phyloP scores from a whole-genome alignment of 2,329 filamentous ascomycete genomes.

The Thielaviopsis punctulata region DNA sequence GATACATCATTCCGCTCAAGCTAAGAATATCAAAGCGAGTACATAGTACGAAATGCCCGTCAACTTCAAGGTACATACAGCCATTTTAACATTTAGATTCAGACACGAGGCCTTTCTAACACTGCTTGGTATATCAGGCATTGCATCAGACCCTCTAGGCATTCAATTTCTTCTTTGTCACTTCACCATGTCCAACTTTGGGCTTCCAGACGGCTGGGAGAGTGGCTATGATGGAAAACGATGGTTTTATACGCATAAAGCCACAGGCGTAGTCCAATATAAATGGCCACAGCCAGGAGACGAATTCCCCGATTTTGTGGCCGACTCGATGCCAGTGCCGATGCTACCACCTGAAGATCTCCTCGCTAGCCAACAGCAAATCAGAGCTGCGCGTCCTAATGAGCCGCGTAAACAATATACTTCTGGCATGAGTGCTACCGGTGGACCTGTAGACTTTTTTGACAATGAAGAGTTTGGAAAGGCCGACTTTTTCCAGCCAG shows the following conservation, averaged over 20 bases:
- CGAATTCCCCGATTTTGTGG: slow-evolving; percentile 37
- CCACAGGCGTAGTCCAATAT: slow-evolving; percentile 37
- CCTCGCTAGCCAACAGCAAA: slow-evolving; percentile 34
- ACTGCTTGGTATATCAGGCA: not conserved
- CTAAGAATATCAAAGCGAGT: no score
- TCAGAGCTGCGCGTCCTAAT: slow-evolving; percentile 17
- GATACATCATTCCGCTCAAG: not conserved
- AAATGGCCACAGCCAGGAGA: slow-evolving; percentile 40
- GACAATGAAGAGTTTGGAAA: slow-evolving; percentile 20
- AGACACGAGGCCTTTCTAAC: no score
- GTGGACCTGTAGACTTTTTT: slow-evolving; percentile 15
- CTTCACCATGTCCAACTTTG: slow-evolving; percentile 19
- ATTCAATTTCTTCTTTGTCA: slow-evolving; percentile 11
- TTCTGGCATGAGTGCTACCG: slow-evolving; percentile 13
- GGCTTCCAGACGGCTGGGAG: slow-evolving; percentile 37
- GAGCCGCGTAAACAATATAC: slow-evolving; percentile 4
- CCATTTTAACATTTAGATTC: no score
- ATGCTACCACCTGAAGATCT: slow-evolving; percentile 34
- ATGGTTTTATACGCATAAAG: slow-evolving; percentile 40
- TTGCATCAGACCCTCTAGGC: not conserved
- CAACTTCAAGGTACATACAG: no score
- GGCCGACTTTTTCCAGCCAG: slow-evolving; percentile 30
- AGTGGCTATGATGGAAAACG: slow-evolving; percentile 38
- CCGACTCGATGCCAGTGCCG: slow-evolving; percentile 21
- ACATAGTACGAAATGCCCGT: no score